A percentile compares a stretch with the other conserved stretches of the same genome.
Evolutionary conservation across 1,139 yeast species (phyloP).

Genomic region (Tardiomyces blankii): DNA sequence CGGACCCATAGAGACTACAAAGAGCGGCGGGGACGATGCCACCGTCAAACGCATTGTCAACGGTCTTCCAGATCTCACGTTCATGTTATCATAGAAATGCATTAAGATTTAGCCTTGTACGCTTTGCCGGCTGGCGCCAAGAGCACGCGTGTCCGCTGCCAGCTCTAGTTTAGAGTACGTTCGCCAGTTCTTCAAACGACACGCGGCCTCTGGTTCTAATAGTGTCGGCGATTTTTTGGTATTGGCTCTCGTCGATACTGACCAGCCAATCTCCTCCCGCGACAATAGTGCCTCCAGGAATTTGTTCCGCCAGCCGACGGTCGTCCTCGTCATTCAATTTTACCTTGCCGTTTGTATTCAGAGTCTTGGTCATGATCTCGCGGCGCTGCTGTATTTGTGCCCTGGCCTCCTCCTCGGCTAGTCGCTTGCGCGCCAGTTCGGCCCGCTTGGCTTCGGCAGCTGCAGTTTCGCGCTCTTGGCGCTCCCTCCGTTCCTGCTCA

Average conservation of each 20-base stretch:
- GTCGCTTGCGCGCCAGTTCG: conserved; percentile 7
- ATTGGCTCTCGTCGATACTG: conserved; percentile 4
- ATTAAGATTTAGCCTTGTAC: background rate
- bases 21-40: conserved; percentile 12
- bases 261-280: conserved; percentile 9
- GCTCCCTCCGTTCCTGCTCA: conserved; percentile 16
- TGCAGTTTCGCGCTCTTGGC: conserved; percentile 13
- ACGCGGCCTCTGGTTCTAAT: background rate
- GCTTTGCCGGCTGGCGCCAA: too few species aligned
- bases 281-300: conserved; percentile 6
- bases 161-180: background rate
- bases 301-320: conserved; percentile 6
- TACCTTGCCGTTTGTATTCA: conserved; percentile 7
- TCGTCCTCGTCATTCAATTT: conserved; percentile 8
- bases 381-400: conserved; percentile 6
- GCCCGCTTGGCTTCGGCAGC: conserved; percentile 8
- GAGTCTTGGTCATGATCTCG: conserved; percentile 3
- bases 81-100: conserved; percentile 5
- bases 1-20: conserved; percentile 6
- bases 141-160: too few species aligned
- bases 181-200: background rate
- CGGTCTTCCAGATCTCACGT: conserved; percentile 17
- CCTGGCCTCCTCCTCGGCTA: conserved; percentile 12
- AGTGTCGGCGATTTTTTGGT: conserved; percentile 1
- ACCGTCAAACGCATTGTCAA: conserved; percentile 12